These are phyloP conservation scores for Allium sativum DNA, from an alignment of 106 monocot genomes.

Conservation along the genomic window DNA sequence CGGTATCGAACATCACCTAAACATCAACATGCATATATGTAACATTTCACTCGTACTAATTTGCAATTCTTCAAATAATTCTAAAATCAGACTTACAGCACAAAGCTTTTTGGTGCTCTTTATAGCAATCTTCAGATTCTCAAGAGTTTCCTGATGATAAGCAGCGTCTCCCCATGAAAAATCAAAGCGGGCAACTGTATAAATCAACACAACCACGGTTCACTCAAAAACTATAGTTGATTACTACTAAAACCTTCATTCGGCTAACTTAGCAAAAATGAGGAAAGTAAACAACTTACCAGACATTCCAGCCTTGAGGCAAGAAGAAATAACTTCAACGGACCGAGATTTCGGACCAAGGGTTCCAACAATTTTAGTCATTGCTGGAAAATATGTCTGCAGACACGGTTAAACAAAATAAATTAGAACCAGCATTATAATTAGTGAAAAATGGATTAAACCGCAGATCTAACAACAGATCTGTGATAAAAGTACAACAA, in stretches of 20 bases:
- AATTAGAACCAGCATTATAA: not conserved
- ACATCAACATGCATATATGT: not conserved
- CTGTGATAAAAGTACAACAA: not conserved
- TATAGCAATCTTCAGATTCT: slow-evolving; percentile 82
- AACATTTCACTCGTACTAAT: not conserved
- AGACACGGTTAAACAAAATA: not conserved
- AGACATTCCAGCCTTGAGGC: slow-evolving; percentile 97
- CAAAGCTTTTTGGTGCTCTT: slow-evolving; percentile 96
- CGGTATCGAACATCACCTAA: slow-evolving; percentile 92
- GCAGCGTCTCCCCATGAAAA: slow-evolving; percentile 88
- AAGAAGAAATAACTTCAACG: slow-evolving; percentile 78
- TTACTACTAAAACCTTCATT: too few species aligned
- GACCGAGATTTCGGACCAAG: slow-evolving; percentile 89
- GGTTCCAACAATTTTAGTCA: slow-evolving; percentile 99
- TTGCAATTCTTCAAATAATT: not conserved
- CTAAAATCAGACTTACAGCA: slow-evolving; percentile 38
- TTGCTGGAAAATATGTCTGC: slow-evolving; percentile 96
- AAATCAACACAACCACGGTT: not conserved
- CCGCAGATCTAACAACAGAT: too few species aligned
- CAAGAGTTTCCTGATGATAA: slow-evolving; percentile 89
- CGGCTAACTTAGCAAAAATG: too few species aligned
- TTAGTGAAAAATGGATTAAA: too few species aligned
- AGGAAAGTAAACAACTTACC: slow-evolving; percentile 20
- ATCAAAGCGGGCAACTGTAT: slow-evolving; percentile 83
- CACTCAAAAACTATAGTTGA: too few species aligned